Conservation (phyloP, 345 rosid genomes). For the Camelina neglecta region DNA sequence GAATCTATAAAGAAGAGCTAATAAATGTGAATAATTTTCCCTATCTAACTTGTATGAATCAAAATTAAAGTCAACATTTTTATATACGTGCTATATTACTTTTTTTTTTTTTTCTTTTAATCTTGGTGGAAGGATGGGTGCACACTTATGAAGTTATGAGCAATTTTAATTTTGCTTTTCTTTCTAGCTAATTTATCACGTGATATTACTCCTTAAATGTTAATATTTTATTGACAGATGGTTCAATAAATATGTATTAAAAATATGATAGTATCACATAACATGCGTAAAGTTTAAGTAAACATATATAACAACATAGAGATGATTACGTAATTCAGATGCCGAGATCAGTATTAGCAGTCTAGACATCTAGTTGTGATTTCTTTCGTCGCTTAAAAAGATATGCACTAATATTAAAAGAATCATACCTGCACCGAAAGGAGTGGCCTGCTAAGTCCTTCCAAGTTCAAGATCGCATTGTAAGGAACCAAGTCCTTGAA, state of each 20-base stretch:
- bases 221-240: not conserved
- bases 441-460: constrained; percentile 73
- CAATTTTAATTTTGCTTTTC: not conserved
- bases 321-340: not conserved
- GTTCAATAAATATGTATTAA: not conserved
- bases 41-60: not conserved
- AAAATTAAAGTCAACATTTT: constrained; percentile 3
- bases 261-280: not conserved
- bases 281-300: constrained; percentile 18
- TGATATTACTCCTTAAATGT: constrained; percentile 23
- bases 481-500: constrained; percentile 77
- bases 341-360: not conserved
- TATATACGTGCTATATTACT: not conserved
- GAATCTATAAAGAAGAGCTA: not conserved
- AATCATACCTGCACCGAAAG: constrained; percentile 72
- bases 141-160: too few species aligned
- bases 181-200: constrained; percentile 1
- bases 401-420: not conserved
- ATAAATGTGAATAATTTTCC: not conserved
- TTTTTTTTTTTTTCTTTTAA: not conserved
- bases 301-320: constrained; percentile 11
- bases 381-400: not conserved
- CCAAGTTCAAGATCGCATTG: constrained; percentile 71
- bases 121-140: constrained; percentile 6
- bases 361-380: not conserved